Percentiles rank a stretch among this genome's conserved stretches.
Conservation (phyloP, 2,329 filamentous ascomycete genomes). For the Metarhizium rileyi region DNA sequence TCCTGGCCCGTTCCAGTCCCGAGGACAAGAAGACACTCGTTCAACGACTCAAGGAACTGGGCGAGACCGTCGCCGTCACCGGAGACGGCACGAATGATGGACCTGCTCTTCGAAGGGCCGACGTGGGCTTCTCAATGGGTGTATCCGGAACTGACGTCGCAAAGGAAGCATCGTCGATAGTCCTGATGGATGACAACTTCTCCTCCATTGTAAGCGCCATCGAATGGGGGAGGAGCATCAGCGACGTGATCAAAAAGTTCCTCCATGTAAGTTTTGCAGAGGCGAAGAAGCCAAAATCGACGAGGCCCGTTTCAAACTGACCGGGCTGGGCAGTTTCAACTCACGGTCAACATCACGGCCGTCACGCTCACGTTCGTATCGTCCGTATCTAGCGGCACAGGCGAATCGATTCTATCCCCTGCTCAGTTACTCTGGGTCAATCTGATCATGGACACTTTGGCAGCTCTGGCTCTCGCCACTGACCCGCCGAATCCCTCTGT, state of each 20-base stretch:
- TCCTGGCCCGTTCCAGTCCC: slow-evolving; percentile 48
- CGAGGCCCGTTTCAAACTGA: background rate
- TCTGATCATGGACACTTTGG: slow-evolving; percentile 61
- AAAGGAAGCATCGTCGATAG: slow-evolving; percentile 57
- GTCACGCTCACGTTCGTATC: slow-evolving; percentile 58
- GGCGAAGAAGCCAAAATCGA: background rate
- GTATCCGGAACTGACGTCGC: slow-evolving; percentile 59
- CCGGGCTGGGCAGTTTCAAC: slow-evolving; percentile 40
- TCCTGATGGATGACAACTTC: slow-evolving; percentile 59
- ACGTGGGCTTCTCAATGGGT: slow-evolving; percentile 60
- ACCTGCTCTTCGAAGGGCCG: slow-evolving; percentile 53
- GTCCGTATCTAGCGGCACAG: slow-evolving; percentile 44
- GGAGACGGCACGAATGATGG: slow-evolving; percentile 60
- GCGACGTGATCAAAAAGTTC: slow-evolving; percentile 59
- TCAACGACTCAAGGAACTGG: slow-evolving; percentile 38
- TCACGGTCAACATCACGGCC: slow-evolving; percentile 62
- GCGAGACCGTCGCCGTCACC: slow-evolving; percentile 52
- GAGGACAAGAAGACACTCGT: slow-evolving; percentile 51
- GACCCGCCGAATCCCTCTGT: slow-evolving; percentile 49
- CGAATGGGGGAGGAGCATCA: slow-evolving; percentile 57
- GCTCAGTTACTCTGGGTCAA: slow-evolving; percentile 62
- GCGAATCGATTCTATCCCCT: slow-evolving; percentile 50
- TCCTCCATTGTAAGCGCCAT: slow-evolving; percentile 56
- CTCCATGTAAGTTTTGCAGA: slow-evolving; percentile 36
- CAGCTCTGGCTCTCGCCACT: slow-evolving; percentile 54